These are phyloP conservation scores for Ananas comosus DNA, from an alignment of 176 grass and related monocot genomes.

Conservation along the genomic window DNA sequence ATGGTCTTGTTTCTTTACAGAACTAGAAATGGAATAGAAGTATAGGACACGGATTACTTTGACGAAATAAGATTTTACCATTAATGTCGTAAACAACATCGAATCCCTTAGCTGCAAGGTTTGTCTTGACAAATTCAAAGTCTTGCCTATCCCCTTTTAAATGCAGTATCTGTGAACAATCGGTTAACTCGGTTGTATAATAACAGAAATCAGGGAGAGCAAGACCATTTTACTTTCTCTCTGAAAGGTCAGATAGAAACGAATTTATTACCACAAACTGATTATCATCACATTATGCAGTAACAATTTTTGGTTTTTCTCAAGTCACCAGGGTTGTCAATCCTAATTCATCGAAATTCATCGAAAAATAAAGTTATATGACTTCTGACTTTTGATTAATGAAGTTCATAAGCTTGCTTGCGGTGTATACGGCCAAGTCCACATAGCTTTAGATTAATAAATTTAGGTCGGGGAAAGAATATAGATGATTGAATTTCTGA, in stretches of 20 bases:
- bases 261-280: background rate
- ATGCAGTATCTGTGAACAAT: conserved; percentile 53
- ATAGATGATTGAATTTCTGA: too few species aligned
- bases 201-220: background rate
- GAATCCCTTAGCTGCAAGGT: conserved; percentile 60
- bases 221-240: background rate
- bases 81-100: conserved; percentile 95
- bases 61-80: conserved; percentile 23
- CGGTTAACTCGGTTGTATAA: background rate
- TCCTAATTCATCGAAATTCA: too few species aligned
- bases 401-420: too few species aligned
- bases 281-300: too few species aligned
- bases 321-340: too few species aligned
- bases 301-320: too few species aligned
- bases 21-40: background rate
- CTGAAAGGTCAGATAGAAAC: background rate
- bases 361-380: too few species aligned
- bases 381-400: too few species aligned
- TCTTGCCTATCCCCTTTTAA: conserved; percentile 90
- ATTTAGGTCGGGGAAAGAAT: too few species aligned
- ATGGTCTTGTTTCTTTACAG: background rate
- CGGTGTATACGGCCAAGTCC: too few species aligned
- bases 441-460: too few species aligned
- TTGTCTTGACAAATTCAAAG: conserved; percentile 91
- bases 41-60: background rate